Evolutionary conservation across 768 basidiomycete genomes (phyloP).

Genomic region (Lepiota brunneoincarnata): DNA sequence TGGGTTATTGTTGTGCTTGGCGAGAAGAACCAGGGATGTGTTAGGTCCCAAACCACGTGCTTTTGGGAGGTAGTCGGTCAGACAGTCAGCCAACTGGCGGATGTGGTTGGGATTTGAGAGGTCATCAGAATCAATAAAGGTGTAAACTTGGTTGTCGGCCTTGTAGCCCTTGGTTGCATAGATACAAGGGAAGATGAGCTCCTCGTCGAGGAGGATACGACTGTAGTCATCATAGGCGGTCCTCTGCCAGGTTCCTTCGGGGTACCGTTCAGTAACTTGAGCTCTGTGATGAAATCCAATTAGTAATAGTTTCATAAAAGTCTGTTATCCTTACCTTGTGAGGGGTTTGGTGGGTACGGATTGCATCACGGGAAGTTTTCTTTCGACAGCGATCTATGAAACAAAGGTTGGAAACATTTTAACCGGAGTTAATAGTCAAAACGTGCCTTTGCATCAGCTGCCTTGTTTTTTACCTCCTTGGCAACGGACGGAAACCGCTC

Average conservation of each 20-base stretch:
- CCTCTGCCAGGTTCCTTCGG: slow-evolving; percentile 20
- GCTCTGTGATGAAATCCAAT: slow-evolving; percentile 3
- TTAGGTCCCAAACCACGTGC: slow-evolving; percentile 19
- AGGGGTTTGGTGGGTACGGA: not conserved
- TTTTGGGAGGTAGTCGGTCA: slow-evolving; percentile 18
- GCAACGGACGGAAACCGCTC: slow-evolving; percentile 5
- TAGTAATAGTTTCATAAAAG: not conserved
- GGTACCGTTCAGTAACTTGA: slow-evolving; percentile 13
- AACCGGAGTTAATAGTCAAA: not conserved
- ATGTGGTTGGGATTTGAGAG: slow-evolving; percentile 19
- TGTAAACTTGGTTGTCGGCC: slow-evolving; percentile 18
- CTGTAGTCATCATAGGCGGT: slow-evolving; percentile 19
- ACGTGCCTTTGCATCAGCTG: slow-evolving; percentile 4
- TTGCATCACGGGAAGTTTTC: slow-evolving; percentile 1
- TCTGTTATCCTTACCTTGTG: not conserved
- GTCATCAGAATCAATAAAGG: slow-evolving; percentile 20
- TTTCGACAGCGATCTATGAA: slow-evolving; percentile 1
- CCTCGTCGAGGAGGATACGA: slow-evolving; percentile 17
- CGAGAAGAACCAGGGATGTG: slow-evolving; percentile 21
- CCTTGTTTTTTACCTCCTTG: slow-evolving; percentile 6
- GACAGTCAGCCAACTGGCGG: slow-evolving; percentile 13
- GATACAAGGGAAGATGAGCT: slow-evolving; percentile 21
- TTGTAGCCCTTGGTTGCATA: slow-evolving; percentile 22
- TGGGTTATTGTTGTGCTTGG: slow-evolving; percentile 16
- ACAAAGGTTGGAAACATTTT: not conserved